A percentile compares a stretch with the other conserved stretches of the same genome.
Evolutionary conservation across 2,329 filamentous ascomycete species (phyloP).

Genomic region (Colletotrichum tamarilloi): DNA sequence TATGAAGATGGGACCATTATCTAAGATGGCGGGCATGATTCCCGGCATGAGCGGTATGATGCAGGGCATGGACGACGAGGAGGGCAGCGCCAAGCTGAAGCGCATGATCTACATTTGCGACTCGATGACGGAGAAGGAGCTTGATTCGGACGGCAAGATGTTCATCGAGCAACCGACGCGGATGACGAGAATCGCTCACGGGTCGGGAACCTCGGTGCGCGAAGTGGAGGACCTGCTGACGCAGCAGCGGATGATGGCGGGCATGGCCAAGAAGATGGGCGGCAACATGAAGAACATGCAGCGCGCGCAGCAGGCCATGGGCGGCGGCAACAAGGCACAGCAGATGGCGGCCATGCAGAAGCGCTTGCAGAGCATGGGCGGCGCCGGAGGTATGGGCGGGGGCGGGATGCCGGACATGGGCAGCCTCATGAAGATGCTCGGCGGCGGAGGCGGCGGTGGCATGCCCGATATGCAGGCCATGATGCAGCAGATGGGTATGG

Average conservation of each 20-base stretch:
- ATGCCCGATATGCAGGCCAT: conserved; percentile 67
- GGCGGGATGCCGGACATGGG: conserved; percentile 63
- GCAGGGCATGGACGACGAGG: conserved; percentile 96
- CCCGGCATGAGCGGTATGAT: conserved; percentile 94
- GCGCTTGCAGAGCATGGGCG: conserved; percentile 91
- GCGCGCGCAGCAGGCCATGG: conserved; percentile 89
- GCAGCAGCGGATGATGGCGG: conserved; percentile 98
- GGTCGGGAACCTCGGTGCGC: conserved; percentile 88
- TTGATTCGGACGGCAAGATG: conserved; percentile 94
- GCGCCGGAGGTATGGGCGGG: conserved; percentile 67
- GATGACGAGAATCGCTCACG: conserved; percentile 91
- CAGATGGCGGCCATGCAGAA: conserved; percentile 99
- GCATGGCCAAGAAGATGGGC: conserved; percentile 99
- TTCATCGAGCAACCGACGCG: conserved; percentile 92
- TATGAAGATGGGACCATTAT: conserved; percentile 99
- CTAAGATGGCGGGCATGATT: conserved; percentile 99
- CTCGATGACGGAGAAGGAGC: conserved; percentile 95
- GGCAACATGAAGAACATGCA: conserved; percentile 99
- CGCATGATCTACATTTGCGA: conserved; percentile 99
- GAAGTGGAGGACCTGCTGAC: conserved; percentile 98
- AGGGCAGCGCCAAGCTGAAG: conserved; percentile 91
- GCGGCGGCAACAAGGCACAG: conserved; percentile 89
- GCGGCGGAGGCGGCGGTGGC: conserved; percentile 73
- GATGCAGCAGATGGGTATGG: conserved; percentile 78
- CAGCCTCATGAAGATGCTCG: conserved; percentile 92